A percentile compares a stretch with the other conserved stretches of the same genome.
Conservation (phyloP, 163 green algal genomes). For the Chlorella variabilis region DNA sequence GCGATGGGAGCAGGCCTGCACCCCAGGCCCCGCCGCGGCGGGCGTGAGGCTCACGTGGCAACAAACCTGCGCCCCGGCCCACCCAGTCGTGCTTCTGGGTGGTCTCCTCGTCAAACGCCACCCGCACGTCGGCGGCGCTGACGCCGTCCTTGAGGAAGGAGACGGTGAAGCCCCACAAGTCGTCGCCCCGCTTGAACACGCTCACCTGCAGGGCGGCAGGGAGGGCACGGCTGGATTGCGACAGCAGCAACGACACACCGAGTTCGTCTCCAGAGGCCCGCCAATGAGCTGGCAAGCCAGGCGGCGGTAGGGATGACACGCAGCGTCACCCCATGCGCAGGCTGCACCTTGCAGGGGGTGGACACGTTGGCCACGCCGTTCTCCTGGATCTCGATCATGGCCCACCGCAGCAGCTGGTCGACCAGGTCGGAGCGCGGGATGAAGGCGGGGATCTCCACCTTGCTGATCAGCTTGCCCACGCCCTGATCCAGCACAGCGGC, state of each 20-base stretch:
- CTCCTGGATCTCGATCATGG: constrained; percentile 72
- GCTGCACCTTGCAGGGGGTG: constrained; percentile 68
- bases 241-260: no score
- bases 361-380: constrained; percentile 74
- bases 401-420: constrained; percentile 83
- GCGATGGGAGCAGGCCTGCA: background rate
- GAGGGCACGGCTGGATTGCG: no score
- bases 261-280: no score
- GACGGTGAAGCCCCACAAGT: constrained; percentile 74
- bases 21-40: no score
- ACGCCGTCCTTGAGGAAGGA: constrained; percentile 78
- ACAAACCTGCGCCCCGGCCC: constrained; percentile 65
- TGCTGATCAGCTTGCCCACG: constrained; percentile 77
- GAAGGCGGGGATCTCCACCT: constrained; percentile 85
- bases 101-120: constrained; percentile 69
- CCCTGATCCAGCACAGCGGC: no score
- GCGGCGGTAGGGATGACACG: background rate
- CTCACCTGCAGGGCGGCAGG: constrained; percentile 38
- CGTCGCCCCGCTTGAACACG: constrained; percentile 39
- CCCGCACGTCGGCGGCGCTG: constrained; percentile 62
- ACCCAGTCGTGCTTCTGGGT: constrained; percentile 77
- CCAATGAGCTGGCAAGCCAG: no score
- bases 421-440: constrained; percentile 85
- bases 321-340: background rate
- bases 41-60: constrained; percentile 27